A percentile compares a stretch with the other conserved stretches of the same genome.
Conservation (phyloP, 495 filamentous ascomycete genomes). For the Podospora conica region DNA sequence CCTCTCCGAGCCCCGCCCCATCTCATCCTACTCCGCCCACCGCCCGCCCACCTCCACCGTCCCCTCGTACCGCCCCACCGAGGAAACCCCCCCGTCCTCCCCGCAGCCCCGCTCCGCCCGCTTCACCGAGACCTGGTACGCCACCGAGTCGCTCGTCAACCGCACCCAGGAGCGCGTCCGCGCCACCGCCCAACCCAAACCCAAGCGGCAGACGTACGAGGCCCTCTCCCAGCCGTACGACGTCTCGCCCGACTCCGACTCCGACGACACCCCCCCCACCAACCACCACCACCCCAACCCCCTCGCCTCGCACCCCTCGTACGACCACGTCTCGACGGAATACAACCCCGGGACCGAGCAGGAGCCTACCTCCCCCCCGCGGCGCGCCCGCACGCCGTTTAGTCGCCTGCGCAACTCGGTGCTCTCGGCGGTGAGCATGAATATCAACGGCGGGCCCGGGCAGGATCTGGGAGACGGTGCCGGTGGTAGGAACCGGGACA, state of each 20-base stretch:
- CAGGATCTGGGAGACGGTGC: background rate
- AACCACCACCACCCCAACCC: slow-evolving; percentile 45
- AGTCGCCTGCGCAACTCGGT: slow-evolving; percentile 24
- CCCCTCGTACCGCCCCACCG: slow-evolving; percentile 14
- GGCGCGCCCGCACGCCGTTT: slow-evolving; percentile 28
- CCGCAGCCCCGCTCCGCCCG: slow-evolving; percentile 49
- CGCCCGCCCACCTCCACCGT: slow-evolving; percentile 14
- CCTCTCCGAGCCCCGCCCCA: slow-evolving; percentile 30
- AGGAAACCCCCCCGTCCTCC: slow-evolving; percentile 27
- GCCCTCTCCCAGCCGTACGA: slow-evolving; percentile 40
- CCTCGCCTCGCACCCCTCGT: background rate
- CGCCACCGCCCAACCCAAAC: slow-evolving; percentile 28
- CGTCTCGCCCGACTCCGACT: slow-evolving; percentile 29
- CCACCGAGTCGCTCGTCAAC: slow-evolving; percentile 47
- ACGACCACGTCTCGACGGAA: background rate
- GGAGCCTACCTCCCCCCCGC: background rate
- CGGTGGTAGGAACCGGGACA: slow-evolving; percentile 26
- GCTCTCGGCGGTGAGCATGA: slow-evolving; percentile 38
- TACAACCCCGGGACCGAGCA: slow-evolving; percentile 6
- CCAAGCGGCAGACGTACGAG: slow-evolving; percentile 38
- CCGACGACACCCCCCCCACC: slow-evolving; percentile 24
- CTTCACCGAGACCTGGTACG: slow-evolving; percentile 57
- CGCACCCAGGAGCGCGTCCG: slow-evolving; percentile 44
- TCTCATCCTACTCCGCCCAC: slow-evolving; percentile 12
- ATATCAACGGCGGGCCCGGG: slow-evolving; percentile 32